These are phyloP conservation scores for Penicillium mononematosum DNA, from an alignment of 495 filamentous ascomycete genomes.

Conservation along the genomic window DNA sequence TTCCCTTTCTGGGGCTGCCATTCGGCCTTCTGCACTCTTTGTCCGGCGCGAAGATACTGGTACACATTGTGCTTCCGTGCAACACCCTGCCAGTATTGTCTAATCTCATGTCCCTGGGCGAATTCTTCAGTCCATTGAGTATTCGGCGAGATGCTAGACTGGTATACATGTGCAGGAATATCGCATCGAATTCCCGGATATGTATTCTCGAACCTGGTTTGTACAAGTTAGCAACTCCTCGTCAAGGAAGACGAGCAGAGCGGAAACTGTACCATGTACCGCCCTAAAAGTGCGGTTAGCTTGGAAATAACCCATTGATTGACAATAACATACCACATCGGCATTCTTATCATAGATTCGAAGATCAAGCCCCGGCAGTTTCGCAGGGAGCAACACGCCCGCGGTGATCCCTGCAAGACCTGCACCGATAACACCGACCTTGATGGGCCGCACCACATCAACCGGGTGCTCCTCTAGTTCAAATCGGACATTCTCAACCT, in stretches of 20 bases:
- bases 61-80: constrained; percentile 62
- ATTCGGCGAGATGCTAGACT: constrained; percentile 64
- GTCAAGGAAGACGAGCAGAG: background rate
- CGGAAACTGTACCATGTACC: constrained; percentile 45
- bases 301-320: background rate
- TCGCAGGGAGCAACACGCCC: constrained; percentile 48
- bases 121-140: constrained; percentile 65
- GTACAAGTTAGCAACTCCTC: background rate
- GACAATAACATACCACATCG: constrained; percentile 44
- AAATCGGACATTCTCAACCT: constrained; percentile 19
- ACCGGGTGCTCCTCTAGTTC: constrained; percentile 43
- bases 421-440: constrained; percentile 54
- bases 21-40: constrained; percentile 50
- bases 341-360: constrained; percentile 57
- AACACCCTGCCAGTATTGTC: constrained; percentile 60
- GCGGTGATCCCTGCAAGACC: constrained; percentile 52
- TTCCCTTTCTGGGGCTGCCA: constrained; percentile 53
- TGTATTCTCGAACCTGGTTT: constrained; percentile 49
- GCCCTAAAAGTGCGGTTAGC: constrained; percentile 29
- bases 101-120: constrained; percentile 62
- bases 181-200: constrained; percentile 63
- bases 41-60: constrained; percentile 49
- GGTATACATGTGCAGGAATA: constrained; percentile 71
- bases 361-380: constrained; percentile 51
- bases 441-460: constrained; percentile 41